These are phyloP conservation scores for Pythium aquatile DNA, from an alignment of 352 stramenopile genomes.

Conservation along the genomic window DNA sequence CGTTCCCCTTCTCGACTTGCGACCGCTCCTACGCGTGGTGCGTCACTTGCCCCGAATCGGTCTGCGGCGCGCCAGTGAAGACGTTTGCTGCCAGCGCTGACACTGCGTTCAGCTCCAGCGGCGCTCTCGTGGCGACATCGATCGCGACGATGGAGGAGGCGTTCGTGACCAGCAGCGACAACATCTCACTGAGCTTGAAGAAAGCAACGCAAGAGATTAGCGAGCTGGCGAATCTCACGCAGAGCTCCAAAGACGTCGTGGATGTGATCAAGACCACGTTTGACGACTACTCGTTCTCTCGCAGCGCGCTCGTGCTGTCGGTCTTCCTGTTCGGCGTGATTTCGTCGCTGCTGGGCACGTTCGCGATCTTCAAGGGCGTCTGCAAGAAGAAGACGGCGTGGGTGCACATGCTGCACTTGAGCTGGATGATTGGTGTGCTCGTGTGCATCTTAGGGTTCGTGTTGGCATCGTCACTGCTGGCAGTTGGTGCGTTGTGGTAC, in stretches of 20 bases:
- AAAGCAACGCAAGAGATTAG: slow-evolving; percentile 49
- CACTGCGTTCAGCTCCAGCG: slow-evolving; percentile 26
- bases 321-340: slow-evolving; percentile 78
- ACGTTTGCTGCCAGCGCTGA: slow-evolving; percentile 37
- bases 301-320: slow-evolving; percentile 67
- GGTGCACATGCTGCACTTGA: slow-evolving; percentile 77
- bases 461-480: slow-evolving; percentile 63
- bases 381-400: slow-evolving; percentile 72
- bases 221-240: slow-evolving; percentile 47
- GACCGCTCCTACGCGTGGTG: slow-evolving; percentile 45
- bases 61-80: slow-evolving; percentile 52
- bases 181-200: slow-evolving; percentile 42
- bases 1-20: slow-evolving; percentile 54
- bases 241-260: slow-evolving; percentile 58
- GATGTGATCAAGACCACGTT: slow-evolving; percentile 62
- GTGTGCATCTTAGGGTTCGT: slow-evolving; percentile 83
- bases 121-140: slow-evolving; percentile 32
- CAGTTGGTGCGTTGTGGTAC: slow-evolving; percentile 75
- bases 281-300: slow-evolving; percentile 74
- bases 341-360: slow-evolving; percentile 57
- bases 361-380: slow-evolving; percentile 73
- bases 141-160: slow-evolving; percentile 35
- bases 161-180: slow-evolving; percentile 41
- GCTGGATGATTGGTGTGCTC: slow-evolving; percentile 66
- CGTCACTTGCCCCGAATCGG: slow-evolving; percentile 44